phyloP scores from a whole-genome alignment of 345 rosid genomes.

The Populus pruinosa region DNA sequence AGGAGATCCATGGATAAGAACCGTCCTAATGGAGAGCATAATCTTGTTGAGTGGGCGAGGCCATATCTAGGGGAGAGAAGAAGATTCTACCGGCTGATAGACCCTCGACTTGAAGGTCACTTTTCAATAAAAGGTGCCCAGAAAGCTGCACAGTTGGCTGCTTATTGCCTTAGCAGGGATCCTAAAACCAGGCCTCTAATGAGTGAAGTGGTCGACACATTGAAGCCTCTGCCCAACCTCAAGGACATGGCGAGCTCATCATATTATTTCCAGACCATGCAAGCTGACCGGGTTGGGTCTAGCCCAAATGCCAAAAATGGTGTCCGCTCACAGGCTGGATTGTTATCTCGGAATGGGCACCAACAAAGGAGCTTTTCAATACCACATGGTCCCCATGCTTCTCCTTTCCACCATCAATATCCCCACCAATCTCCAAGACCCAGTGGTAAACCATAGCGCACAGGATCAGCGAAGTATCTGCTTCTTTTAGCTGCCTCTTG shows the following conservation, averaged over 20 bases:
- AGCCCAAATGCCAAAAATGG: slow-evolving; percentile 37
- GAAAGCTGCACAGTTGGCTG: slow-evolving; percentile 73
- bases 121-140: slow-evolving; percentile 82
- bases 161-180: slow-evolving; percentile 76
- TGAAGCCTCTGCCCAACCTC: slow-evolving; percentile 67
- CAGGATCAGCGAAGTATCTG: slow-evolving; percentile 20
- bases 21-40: slow-evolving; percentile 70
- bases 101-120: slow-evolving; percentile 83
- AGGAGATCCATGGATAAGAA: slow-evolving; percentile 97
- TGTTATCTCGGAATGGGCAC: slow-evolving; percentile 55
- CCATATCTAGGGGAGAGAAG: slow-evolving; percentile 79
- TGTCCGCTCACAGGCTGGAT: slow-evolving; percentile 39
- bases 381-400: slow-evolving; percentile 64
- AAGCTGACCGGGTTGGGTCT: slow-evolving; percentile 42
- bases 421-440: slow-evolving; percentile 69
- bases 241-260: slow-evolving; percentile 88
- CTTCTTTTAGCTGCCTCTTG: slow-evolving; percentile 4
- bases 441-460: slow-evolving; percentile 41
- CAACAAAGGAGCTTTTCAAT: slow-evolving; percentile 63
- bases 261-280: slow-evolving; percentile 68
- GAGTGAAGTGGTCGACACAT: slow-evolving; percentile 69
- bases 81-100: slow-evolving; percentile 68
- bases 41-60: slow-evolving; percentile 89
- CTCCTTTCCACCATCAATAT: slow-evolving; percentile 61
- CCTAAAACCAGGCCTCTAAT: slow-evolving; percentile 78